Percentiles rank a stretch among this genome's conserved stretches.
These are phyloP conservation scores for Bipolaris gigantea DNA, from an alignment of 2,329 filamentous ascomycete genomes.

Conservation along the genomic window DNA sequence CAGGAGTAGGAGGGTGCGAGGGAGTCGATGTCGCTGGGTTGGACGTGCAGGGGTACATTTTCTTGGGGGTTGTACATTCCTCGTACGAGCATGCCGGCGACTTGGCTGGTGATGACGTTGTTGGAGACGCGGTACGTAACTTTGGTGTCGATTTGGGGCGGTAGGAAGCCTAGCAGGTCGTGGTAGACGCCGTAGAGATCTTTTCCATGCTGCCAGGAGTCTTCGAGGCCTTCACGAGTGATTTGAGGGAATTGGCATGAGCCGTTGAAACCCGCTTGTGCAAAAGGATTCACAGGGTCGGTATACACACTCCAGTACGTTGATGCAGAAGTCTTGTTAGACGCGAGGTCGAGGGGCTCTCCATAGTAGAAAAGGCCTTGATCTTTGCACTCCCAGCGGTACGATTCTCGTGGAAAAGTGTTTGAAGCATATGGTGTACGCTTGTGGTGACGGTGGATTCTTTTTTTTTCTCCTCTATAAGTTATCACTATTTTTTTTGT, in stretches of 20 bases:
- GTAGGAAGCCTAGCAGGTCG: constrained; percentile 68
- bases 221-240: constrained; percentile 69
- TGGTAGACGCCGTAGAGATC: constrained; percentile 79
- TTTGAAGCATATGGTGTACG: constrained; percentile 79
- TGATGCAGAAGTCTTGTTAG: constrained; percentile 53
- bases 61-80: constrained; percentile 58
- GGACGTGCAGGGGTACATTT: constrained; percentile 44
- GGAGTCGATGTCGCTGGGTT: constrained; percentile 64
- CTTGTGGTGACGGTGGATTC: constrained; percentile 80
- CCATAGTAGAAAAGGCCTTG: constrained; percentile 71
- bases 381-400: constrained; percentile 73
- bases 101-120: constrained; percentile 80
- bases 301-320: constrained; percentile 69
- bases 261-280: constrained; percentile 67
- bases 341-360: constrained; percentile 53
- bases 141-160: constrained; percentile 48
- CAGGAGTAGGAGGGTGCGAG: constrained; percentile 76
- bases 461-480: neutral
- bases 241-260: constrained; percentile 83
- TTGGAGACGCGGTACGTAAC: constrained; percentile 74
- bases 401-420: constrained; percentile 72
- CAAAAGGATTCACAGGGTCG: constrained; percentile 67
- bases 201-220: constrained; percentile 74
- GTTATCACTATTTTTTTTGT: neutral
- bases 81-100: constrained; percentile 71